These are phyloP conservation scores for Gonium pectorale DNA, from an alignment of 139 green algal genomes.

Conservation along the genomic window DNA sequence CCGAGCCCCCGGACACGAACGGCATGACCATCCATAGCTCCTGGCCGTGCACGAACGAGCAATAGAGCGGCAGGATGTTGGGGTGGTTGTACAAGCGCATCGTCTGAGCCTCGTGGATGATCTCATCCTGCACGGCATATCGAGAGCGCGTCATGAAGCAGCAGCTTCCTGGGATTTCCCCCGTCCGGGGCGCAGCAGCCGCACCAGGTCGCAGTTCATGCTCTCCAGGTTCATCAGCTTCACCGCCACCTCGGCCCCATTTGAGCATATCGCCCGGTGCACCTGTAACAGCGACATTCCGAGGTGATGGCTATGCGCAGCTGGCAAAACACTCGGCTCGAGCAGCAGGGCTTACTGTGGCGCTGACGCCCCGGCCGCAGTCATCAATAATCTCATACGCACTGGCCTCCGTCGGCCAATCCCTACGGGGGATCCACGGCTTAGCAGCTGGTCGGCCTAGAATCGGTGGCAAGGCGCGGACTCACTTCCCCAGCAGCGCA, in stretches of 20 bases:
- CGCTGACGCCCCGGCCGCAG: constrained; percentile 91
- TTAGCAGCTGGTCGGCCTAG: no score
- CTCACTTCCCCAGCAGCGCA: neutral
- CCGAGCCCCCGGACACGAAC: constrained; percentile 82
- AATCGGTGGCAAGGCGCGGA: no score
- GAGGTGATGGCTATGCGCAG: no score
- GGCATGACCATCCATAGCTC: constrained; percentile 98
- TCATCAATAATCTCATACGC: constrained; percentile 95
- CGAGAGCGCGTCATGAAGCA: no score
- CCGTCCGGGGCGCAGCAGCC: no score
- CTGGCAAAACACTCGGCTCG: no score
- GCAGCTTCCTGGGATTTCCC: no score
- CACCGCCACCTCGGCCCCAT: constrained; percentile 88
- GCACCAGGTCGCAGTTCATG: constrained; percentile 86
- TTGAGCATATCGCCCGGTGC: constrained; percentile 83
- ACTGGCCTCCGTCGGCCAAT: constrained; percentile 84
- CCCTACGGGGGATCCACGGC: no score
- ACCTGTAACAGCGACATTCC: no score
- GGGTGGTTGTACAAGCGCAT: constrained; percentile 95
- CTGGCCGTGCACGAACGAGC: constrained; percentile 91
- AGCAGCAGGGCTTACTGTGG: constrained; percentile 87
- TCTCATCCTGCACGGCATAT: constrained; percentile 88
- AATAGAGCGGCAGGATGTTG: constrained; percentile 95
- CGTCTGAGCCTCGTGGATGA: constrained; percentile 93
- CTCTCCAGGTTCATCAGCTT: constrained; percentile 98